Base-by-base conservation (phyloP, 208 protist species). In the Wallacemonas sp. region DNA sequence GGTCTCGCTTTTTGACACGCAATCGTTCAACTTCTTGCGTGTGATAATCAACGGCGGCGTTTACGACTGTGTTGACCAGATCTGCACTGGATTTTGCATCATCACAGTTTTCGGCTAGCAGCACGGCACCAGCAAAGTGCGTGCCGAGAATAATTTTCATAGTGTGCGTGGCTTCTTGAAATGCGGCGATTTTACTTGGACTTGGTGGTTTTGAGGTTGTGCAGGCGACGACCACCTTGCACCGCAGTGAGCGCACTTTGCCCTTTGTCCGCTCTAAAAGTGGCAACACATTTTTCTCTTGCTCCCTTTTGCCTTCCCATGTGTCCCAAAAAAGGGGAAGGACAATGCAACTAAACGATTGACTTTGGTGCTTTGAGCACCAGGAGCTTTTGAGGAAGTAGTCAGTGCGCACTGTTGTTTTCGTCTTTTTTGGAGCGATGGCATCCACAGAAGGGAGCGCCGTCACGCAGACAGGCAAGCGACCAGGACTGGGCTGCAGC, bases 301-400 rank as follows among this genome's bases (percentile, higher is more conserved):
- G 1, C 5, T 63, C 34, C 9, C 27, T 19, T 5, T 46, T 46
- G 12, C 38, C 39, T 24, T 1, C 39, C 16, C 67, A 38, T 8
- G 21, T 57, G 47, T 78, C 73, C 29, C 72, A n/a, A 26, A 26
- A 56, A 44, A 68, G 68, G 4, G 61, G 36, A 5, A 78, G 34
- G 17, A 78, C 30, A 12, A 68, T 66, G 23, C 73, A 78, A 48
- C 63, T 69, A 21, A 72, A 74, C 3, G 73, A 57, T 23, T 61
- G 43, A 5, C 30, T 43, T 52, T 68, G 64, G n/a, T 70, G 74
- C 30, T 72, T 71, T 21, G 61, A 2, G 16, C 69, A 80, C 74
- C 68, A 75, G 30, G 68, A 24, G 32, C 65, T 75, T n/a, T 54
- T 61, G 34, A 76, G 32, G 16, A 80, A 56, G 0, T 43, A 65